Base-by-base conservation (phyloP, 805 yeast genomes). In the Kodamaea lidongshanica region DNA sequence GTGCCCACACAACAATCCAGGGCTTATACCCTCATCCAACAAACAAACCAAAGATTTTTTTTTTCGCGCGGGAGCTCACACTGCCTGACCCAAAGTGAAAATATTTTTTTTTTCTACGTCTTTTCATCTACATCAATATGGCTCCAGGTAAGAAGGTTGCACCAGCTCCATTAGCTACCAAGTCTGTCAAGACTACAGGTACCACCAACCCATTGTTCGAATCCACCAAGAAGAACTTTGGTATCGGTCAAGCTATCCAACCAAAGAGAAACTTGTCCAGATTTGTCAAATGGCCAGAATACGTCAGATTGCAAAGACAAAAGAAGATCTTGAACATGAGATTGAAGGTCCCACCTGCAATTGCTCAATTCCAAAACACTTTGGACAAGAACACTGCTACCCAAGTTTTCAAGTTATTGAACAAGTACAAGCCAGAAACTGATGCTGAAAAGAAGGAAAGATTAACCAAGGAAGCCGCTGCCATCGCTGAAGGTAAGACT, bases 391-490 rank as follows among this genome's bases (percentile, higher is more conserved):
- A 89, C 87, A 83, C 97, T 51, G 97, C 98, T 58, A 73, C 96
- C 56, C 94, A 84, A 72, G 74, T 95, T 54, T 84, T 89, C 80
- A 88, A 88, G 78, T 79, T 89, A 58, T 80, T 89, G 74, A 87
- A 87, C 94, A 89, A 92, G 77, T 89, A 89, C 86, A 81, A 95
- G 74, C 97, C 98, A 62, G 98, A 89, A 78, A 84, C 96, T 47
- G 59, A 79, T 59, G 81, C 87, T 62, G 96, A 92, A 77, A 89
- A 89, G 95, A 87, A 87, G 80, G 96, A 86, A 76, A 87, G 98
- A 77, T 80, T 89, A 61, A 81, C 92, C 71, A 85, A 84, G 74
- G 97, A 92, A 76, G 96, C 98, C 49, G 95, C 96, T 58, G 97
- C 96, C 54, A 78, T 88, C 60, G 96, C 96, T 45, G 96, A 86